Conservation (phyloP, 1,139 yeast genomes). For the Trichomonascaceae sp. region DNA sequence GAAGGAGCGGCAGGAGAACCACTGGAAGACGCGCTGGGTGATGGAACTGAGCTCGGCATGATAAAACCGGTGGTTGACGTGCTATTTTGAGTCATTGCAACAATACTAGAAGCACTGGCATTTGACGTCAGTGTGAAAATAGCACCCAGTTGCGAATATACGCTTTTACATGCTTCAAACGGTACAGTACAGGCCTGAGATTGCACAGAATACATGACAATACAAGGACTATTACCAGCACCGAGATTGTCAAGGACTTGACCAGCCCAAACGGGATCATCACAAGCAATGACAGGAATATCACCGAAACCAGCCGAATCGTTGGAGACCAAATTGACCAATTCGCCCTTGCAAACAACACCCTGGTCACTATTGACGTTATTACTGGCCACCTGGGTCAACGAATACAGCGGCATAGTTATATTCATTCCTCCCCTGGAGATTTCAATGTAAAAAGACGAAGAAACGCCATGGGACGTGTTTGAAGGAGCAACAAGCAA, state of each 20-base stretch:
- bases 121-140: constrained; percentile 27
- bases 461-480: constrained; percentile 11
- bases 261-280: constrained; percentile 22
- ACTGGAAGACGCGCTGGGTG: constrained; percentile 6
- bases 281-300: constrained; percentile 30
- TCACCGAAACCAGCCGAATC: constrained; percentile 18
- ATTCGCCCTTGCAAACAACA: constrained; percentile 24
- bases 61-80: constrained; percentile 18
- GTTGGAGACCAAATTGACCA: constrained; percentile 10
- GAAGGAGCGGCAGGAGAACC: constrained; percentile 3
- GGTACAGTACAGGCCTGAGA: constrained; percentile 25
- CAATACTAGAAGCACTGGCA: constrained; percentile 22
- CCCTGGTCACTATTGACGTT: constrained; percentile 16
- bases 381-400: constrained; percentile 23
- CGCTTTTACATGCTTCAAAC: constrained; percentile 17
- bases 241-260: constrained; percentile 21
- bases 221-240: constrained; percentile 27
- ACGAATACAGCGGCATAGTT: constrained; percentile 21
- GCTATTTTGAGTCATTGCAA: constrained; percentile 19
- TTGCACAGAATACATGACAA: constrained; percentile 25
- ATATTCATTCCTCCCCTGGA: constrained; percentile 15
- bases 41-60: constrained; percentile 12
- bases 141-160: constrained; percentile 28
- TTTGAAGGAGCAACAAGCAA: constrained; percentile 19
- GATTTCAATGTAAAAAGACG: constrained; percentile 16